Percentiles rank a stretch among this genome's conserved stretches.
Evolutionary conservation across 2,329 filamentous ascomycete genomes (phyloP).

Genomic region (Pseudocercospora fuligena): DNA sequence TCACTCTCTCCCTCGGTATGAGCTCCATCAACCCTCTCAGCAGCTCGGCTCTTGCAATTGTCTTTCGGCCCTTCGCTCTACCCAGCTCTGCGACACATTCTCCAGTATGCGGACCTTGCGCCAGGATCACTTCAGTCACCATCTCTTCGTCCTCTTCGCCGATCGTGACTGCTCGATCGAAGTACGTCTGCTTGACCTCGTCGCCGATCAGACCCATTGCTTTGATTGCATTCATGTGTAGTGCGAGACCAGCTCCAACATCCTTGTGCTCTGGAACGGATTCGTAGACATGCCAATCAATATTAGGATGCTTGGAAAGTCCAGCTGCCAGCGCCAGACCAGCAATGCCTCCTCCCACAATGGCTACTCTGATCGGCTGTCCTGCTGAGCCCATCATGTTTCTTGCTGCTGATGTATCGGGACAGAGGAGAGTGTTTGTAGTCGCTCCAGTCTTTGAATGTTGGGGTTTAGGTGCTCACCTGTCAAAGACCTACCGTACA

Average conservation of each 20-base stretch:
- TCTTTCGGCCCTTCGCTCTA: conserved; percentile 42
- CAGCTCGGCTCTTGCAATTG: conserved; percentile 54
- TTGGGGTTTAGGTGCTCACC: not conserved
- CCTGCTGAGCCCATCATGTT: conserved; percentile 15
- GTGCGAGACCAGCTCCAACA: conserved; percentile 55
- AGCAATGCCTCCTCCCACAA: conserved; percentile 58
- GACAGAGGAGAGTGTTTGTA: not conserved
- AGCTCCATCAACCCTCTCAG: conserved; percentile 55
- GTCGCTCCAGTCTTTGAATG: not conserved
- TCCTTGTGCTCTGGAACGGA: conserved; percentile 53
- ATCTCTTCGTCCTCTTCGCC: conserved; percentile 46
- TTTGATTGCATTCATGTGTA: conserved; percentile 60
- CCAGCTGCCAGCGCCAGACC: conserved; percentile 56
- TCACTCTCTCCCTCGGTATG: conserved; percentile 49
- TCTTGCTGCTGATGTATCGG: not conserved
- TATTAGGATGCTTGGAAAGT: conserved; percentile 46
- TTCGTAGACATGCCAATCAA: conserved; percentile 58
- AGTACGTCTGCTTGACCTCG: conserved; percentile 52
- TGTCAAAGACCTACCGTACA: not conserved
- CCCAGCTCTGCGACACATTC: conserved; percentile 48
- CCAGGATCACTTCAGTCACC: conserved; percentile 41
- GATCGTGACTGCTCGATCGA: conserved; percentile 53
- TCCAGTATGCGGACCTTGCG: conserved; percentile 43
- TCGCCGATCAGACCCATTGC: conserved; percentile 48
- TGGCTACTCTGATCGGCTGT: conserved; percentile 47